Conservation (phyloP, 352 stramenopile species). For the Phytopythium kandeliae region DNA sequence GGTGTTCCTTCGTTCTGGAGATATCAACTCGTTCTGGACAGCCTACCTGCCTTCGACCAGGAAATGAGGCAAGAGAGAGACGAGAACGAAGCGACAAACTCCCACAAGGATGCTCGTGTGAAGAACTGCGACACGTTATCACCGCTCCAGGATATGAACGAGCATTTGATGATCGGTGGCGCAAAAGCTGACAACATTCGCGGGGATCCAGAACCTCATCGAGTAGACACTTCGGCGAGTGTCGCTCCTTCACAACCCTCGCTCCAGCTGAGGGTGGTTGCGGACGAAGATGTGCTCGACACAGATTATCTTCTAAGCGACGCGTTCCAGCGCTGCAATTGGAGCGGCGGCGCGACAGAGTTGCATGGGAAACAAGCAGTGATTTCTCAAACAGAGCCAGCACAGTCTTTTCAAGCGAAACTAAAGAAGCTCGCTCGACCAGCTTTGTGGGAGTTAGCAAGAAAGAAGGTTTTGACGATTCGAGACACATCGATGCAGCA, state of each 20-base stretch:
- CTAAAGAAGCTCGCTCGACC: conserved; percentile 15
- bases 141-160: too few species aligned
- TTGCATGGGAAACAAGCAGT: too few species aligned
- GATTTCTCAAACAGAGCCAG: background rate
- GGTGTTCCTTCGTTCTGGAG: conserved; percentile 2
- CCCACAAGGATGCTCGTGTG: background rate
- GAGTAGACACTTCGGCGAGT: background rate
- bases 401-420: background rate
- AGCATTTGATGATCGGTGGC: background rate
- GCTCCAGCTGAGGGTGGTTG: background rate
- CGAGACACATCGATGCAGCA: conserved; percentile 1
- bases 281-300: background rate
- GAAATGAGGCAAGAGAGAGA: background rate
- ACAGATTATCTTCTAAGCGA: conserved; percentile 4
- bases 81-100: background rate
- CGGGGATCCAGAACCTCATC: background rate
- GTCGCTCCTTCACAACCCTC: background rate
- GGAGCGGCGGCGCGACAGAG: background rate
- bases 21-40: background rate
- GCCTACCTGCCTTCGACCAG: background rate
- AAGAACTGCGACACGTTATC: background rate
- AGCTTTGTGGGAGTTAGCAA: conserved; percentile 16
- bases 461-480: conserved; percentile 12
- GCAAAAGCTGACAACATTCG: background rate
- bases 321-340: background rate